Percentiles rank a stretch among this genome's conserved stretches.
These are phyloP conservation scores for Teunomyces panamensis DNA, from an alignment of 805 yeast genomes.

Conservation along the genomic window DNA sequence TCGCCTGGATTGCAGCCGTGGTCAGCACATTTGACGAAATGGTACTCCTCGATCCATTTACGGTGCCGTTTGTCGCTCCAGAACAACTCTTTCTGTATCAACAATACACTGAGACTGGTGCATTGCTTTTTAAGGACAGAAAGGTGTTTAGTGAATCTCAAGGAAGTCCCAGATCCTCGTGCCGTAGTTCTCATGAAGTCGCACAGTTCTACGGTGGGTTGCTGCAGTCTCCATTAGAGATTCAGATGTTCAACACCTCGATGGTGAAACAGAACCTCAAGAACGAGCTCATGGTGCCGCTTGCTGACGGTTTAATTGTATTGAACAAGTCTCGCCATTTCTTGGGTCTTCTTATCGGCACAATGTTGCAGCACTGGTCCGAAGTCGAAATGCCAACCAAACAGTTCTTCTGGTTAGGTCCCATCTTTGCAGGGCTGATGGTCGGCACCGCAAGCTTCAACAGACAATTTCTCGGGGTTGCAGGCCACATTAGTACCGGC, in stretches of 20 bases:
- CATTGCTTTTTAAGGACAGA: slow-evolving; percentile 25
- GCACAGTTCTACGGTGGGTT: neutral
- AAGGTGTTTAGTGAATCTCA: neutral
- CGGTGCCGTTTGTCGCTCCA: slow-evolving; percentile 10
- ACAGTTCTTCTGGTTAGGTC: slow-evolving; percentile 12
- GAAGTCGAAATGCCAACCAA: slow-evolving; percentile 3
- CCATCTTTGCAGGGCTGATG: slow-evolving; percentile 4
- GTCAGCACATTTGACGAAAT: slow-evolving; percentile 10
- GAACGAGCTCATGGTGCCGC: neutral
- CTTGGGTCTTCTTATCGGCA: slow-evolving; percentile 6
- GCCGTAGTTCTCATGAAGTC: neutral
- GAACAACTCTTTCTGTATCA: slow-evolving; percentile 4
- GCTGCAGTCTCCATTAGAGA: slow-evolving; percentile 1
- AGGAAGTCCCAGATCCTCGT: slow-evolving; percentile 3
- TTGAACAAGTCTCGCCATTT: slow-evolving; percentile 7
- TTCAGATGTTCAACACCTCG: neutral
- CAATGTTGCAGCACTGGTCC: slow-evolving; percentile 8
- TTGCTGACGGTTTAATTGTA: slow-evolving; percentile 6
- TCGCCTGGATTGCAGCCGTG: slow-evolving; percentile 9
- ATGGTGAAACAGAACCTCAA: neutral
- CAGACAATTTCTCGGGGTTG: slow-evolving; percentile 8
- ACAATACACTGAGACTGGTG: slow-evolving; percentile 15
- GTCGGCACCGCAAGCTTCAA: slow-evolving; percentile 5
- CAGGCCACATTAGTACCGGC: slow-evolving; percentile 6
- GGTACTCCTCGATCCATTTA: slow-evolving; percentile 7